Evolutionary conservation across 2,329 filamentous ascomycete species (phyloP).

Genomic region (Stagonosporopsis rhizophila): DNA sequence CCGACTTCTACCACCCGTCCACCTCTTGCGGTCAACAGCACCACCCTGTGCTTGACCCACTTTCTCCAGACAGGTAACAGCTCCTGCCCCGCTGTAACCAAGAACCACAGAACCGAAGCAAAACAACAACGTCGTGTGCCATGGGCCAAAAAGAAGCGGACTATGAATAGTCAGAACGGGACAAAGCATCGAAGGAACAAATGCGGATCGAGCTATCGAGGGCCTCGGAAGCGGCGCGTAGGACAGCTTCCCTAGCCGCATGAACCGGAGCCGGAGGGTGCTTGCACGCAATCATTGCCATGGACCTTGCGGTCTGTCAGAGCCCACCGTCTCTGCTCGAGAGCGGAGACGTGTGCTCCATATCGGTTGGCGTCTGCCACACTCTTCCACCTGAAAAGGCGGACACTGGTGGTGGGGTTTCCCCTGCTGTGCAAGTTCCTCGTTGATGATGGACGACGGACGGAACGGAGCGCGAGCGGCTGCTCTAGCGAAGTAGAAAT

Average conservation of each 20-base stretch:
- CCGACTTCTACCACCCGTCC: conserved; percentile 47
- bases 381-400: conserved; percentile 26
- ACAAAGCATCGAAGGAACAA: conserved; percentile 3
- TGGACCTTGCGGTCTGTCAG: conserved; percentile 38
- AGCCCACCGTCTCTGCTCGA: conserved; percentile 13
- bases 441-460: conserved; percentile 20
- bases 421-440: conserved; percentile 34
- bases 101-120: conserved; percentile 11
- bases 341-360: conserved; percentile 21
- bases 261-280: conserved; percentile 19
- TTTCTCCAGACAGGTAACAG: conserved; percentile 30
- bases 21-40: conserved; percentile 39
- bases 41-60: conserved; percentile 27
- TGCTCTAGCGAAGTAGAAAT: conserved; percentile 12
- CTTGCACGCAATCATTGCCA: conserved; percentile 34
- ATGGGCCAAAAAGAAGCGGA: conserved; percentile 4
- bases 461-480: conserved; percentile 14
- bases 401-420: conserved; percentile 31
- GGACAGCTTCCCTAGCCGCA: conserved; percentile 3
- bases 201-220: conserved; percentile 10
- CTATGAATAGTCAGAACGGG: conserved; percentile 6
- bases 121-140: background rate
- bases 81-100: conserved; percentile 20
- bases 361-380: conserved; percentile 43
- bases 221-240: conserved; percentile 15